phyloP scores from a whole-genome alignment of 331 rosid species.

The Arachis monticola region DNA sequence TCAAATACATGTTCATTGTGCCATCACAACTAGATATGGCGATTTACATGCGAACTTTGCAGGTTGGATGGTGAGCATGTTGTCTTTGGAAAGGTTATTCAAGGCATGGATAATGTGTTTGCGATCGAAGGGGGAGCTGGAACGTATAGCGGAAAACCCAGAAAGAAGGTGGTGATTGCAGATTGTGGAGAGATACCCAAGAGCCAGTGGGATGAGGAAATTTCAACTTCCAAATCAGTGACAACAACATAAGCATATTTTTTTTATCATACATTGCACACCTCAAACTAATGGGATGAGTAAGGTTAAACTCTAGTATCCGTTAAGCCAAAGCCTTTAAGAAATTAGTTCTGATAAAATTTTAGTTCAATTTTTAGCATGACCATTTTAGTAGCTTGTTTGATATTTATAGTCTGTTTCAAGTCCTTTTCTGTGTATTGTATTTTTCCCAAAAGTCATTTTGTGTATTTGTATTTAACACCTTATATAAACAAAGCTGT shows the following conservation, averaged over 20 bases:
- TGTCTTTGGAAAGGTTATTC: constrained; percentile 87
- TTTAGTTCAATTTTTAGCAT: too few relatives aligned
- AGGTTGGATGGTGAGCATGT: constrained; percentile 99
- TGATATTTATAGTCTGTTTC: too few relatives aligned
- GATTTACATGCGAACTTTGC: constrained; percentile 33
- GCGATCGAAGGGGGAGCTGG: constrained; percentile 98
- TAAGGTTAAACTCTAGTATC: too few relatives aligned
- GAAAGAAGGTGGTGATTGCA: constrained; percentile 83
- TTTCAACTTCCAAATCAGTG: constrained; percentile 16
- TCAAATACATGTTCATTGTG: neutral
- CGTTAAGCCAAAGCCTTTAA: too few relatives aligned
- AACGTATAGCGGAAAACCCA: constrained; percentile 91
- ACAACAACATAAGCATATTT: neutral
- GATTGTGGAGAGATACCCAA: constrained; percentile 89
- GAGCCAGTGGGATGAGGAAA: constrained; percentile 33
- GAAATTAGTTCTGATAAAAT: too few relatives aligned
- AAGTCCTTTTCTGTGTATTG: too few relatives aligned
- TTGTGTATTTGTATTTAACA: too few relatives aligned
- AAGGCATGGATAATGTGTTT: constrained; percentile 91
- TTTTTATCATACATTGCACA: too few relatives aligned
- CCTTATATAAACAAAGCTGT: too few relatives aligned
- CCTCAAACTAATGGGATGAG: too few relatives aligned
- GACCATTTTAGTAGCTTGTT: too few relatives aligned
- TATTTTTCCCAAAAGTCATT: too few relatives aligned
- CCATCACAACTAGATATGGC: neutral